Conservation (phyloP, 2,329 filamentous ascomycete genomes). For the Talaromyces sp. region DNA sequence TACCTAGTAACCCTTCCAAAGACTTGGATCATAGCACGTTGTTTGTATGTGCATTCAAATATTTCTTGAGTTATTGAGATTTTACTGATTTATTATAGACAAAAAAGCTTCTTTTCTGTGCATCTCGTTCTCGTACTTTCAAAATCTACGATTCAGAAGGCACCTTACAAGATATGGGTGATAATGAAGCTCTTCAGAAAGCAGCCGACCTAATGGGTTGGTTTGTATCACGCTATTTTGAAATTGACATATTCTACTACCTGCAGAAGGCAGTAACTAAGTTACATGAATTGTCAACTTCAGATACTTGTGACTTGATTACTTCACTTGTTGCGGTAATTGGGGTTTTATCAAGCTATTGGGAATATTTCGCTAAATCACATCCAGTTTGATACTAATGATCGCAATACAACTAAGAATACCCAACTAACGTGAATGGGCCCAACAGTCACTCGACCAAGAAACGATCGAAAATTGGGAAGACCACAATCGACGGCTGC, state of each 20-base stretch:
- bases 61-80: not conserved
- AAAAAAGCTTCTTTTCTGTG: not conserved
- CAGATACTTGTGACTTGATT: not conserved
- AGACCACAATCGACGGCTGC: not conserved
- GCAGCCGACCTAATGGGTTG: not conserved
- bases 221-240: not conserved
- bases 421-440: not conserved
- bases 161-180: not conserved
- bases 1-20: no score
- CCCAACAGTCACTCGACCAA: not conserved
- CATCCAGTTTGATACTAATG: not conserved
- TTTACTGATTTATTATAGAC: not conserved
- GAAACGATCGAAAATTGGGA: not conserved
- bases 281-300: not conserved
- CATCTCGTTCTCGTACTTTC: not conserved
- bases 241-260: not conserved
- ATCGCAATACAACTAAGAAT: not conserved
- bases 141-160: not conserved
- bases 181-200: not conserved
- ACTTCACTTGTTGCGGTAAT: not conserved
- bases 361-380: not conserved
- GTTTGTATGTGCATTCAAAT: not conserved
- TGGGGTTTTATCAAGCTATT: not conserved
- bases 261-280: not conserved
- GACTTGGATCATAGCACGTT: not conserved